Percentiles rank a stretch among this genome's conserved stretches.
phyloP scores from a whole-genome alignment of 202 grass and related monocot species.

The Elaeis oleifera region DNA sequence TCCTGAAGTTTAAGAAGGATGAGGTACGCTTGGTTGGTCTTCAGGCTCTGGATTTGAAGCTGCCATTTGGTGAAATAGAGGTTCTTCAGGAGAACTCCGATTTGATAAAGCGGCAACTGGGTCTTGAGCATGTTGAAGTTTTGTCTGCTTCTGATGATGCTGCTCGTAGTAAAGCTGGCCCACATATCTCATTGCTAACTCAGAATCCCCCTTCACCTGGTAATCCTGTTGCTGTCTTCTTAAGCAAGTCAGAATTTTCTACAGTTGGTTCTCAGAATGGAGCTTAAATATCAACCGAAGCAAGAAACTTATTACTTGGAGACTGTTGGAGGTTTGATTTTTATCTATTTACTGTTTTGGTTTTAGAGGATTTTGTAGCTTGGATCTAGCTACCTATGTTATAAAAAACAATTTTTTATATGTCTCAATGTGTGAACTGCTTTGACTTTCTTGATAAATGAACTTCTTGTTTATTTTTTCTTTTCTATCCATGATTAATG shows the following conservation, averaged over 20 bases:
- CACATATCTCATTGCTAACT: conserved; percentile 27
- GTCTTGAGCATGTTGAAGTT: conserved; percentile 43
- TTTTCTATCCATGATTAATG: no score
- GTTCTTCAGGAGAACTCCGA: conserved; percentile 61
- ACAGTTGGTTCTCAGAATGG: no score
- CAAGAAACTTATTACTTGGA: no score
- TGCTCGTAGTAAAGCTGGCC: conserved; percentile 40
- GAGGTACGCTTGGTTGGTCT: conserved; percentile 38
- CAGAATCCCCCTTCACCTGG: conserved; percentile 66
- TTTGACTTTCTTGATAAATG: no score
- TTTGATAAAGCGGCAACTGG: conserved; percentile 60
- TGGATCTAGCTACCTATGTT: no score
- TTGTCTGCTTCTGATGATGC: conserved; percentile 29
- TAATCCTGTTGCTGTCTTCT: conserved; percentile 51
- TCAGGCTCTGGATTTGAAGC: conserved; percentile 51
- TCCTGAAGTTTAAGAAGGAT: conserved; percentile 70
- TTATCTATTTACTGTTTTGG: no score
- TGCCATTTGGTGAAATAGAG: conserved; percentile 61
- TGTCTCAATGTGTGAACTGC: no score
- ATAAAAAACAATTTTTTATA: no score
- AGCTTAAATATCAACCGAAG: no score
- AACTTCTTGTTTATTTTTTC: no score
- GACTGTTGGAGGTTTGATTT: no score
- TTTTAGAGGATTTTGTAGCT: no score
- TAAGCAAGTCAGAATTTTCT: conserved; percentile 40